phyloP scores from a whole-genome alignment of 371 early-diverging fungal species.

The Funneliformis caledonium region DNA sequence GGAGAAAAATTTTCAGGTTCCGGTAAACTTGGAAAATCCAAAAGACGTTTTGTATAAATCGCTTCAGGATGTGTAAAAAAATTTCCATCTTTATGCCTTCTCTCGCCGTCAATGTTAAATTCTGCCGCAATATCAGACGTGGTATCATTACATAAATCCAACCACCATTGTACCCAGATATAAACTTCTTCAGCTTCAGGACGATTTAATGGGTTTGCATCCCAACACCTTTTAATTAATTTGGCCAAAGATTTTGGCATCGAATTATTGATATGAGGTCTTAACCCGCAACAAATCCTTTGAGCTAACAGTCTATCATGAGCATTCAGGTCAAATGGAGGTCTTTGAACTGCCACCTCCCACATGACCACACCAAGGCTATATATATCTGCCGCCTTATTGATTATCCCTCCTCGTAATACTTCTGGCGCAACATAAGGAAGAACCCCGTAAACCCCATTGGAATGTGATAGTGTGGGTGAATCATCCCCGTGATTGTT shows the following conservation, averaged over 20 bases:
- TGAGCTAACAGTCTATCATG: slow-evolving; percentile 26
- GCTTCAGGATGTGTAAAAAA: slow-evolving; percentile 19
- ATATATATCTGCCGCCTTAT: slow-evolving; percentile 9
- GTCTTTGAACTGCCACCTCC: slow-evolving; percentile 19
- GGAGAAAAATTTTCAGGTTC: slow-evolving; percentile 30
- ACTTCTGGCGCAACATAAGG: slow-evolving; percentile 31
- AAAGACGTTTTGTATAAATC: not conserved
- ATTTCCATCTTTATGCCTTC: slow-evolving; percentile 12
- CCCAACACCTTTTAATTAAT: slow-evolving; percentile 38
- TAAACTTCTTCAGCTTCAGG: slow-evolving; percentile 36
- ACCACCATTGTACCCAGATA: slow-evolving; percentile 30
- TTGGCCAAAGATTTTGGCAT: slow-evolving; percentile 32
- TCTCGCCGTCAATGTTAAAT: slow-evolving; percentile 23
- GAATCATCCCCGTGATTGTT: not conserved
- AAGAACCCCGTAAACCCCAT: slow-evolving; percentile 5
- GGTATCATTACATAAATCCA: slow-evolving; percentile 26
- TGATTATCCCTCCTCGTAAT: not conserved
- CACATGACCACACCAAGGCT: slow-evolving; percentile 29
- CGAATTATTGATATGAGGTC: slow-evolving; percentile 14
- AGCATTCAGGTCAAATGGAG: slow-evolving; percentile 18
- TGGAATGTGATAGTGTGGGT: slow-evolving; percentile 19
- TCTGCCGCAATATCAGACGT: slow-evolving; percentile 6
- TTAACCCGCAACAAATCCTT: slow-evolving; percentile 30
- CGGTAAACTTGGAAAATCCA: slow-evolving; percentile 15
- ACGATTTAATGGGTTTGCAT: slow-evolving; percentile 34